These are phyloP conservation scores for Pythium vanterpoolii DNA, from an alignment of 352 stramenopile genomes.

Conservation along the genomic window DNA sequence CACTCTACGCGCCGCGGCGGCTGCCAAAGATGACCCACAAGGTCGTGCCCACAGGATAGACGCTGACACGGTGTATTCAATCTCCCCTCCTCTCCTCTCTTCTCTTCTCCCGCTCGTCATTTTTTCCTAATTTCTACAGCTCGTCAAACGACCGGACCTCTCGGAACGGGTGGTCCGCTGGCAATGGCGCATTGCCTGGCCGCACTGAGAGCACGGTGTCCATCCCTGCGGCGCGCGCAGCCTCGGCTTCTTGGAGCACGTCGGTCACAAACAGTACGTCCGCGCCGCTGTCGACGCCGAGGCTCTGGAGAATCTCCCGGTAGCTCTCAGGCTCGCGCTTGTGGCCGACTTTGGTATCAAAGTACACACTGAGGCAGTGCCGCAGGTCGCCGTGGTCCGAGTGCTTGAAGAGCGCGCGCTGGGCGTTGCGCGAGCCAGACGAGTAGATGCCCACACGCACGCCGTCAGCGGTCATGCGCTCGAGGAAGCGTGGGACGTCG, in stretches of 20 bases:
- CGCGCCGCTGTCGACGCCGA: conserved; percentile 72
- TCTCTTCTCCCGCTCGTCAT: background rate
- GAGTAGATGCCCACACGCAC: conserved; percentile 93
- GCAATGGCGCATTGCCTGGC: conserved; percentile 82
- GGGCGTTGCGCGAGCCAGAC: conserved; percentile 86
- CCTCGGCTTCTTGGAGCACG: conserved; percentile 81
- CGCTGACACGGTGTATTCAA: background rate
- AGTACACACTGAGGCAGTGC: conserved; percentile 72
- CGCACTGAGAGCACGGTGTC: conserved; percentile 75
- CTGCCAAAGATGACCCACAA: conserved; percentile 21
- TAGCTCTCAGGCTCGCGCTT: conserved; percentile 77
- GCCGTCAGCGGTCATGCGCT: conserved; percentile 65
- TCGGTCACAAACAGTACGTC: conserved; percentile 90
- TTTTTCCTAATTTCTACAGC: conserved; percentile 27
- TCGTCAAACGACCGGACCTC: conserved; percentile 62
- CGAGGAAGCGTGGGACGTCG: conserved; percentile 86
- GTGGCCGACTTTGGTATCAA: conserved; percentile 81
- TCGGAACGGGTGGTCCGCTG: conserved; percentile 44
- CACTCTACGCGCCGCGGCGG: conserved; percentile 19
- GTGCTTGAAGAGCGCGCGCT: conserved; percentile 87
- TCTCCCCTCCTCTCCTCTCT: background rate
- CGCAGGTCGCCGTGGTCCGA: conserved; percentile 81
- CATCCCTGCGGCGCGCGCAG: conserved; percentile 63
- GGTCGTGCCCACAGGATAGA: conserved; percentile 20
- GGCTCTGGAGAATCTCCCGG: conserved; percentile 74